These are phyloP conservation scores for Zygosaccharomyces lentus DNA, from an alignment of 805 yeast genomes.

Conservation along the genomic window DNA sequence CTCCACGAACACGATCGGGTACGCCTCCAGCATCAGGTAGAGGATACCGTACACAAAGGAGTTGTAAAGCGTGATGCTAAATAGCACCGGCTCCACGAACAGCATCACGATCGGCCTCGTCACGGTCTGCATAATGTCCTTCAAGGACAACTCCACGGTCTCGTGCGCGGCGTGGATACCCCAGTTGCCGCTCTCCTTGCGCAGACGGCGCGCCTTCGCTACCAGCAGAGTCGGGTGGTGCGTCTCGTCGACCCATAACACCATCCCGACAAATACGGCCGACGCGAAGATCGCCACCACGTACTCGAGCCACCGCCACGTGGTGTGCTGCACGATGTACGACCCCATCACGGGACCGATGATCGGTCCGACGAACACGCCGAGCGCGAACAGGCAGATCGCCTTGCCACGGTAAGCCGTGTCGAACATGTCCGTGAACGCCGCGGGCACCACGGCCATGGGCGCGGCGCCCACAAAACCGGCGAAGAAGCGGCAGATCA, in stretches of 20 bases:
- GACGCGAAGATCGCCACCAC: slow-evolving; percentile 59
- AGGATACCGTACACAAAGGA: slow-evolving; percentile 78
- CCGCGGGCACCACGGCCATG: slow-evolving; percentile 80
- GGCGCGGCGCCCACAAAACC: slow-evolving; percentile 85
- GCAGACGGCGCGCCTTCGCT: slow-evolving; percentile 56
- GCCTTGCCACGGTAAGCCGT: slow-evolving; percentile 70
- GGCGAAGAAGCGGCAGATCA: slow-evolving; percentile 74
- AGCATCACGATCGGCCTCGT: slow-evolving; percentile 68
- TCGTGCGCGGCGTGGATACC: slow-evolving; percentile 77
- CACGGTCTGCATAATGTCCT: slow-evolving; percentile 57
- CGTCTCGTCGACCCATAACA: slow-evolving; percentile 51
- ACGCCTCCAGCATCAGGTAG: slow-evolving; percentile 68
- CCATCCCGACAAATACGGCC: slow-evolving; percentile 38
- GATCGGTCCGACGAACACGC: slow-evolving; percentile 76
- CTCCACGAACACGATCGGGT: slow-evolving; percentile 62
- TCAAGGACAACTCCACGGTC: slow-evolving; percentile 49
- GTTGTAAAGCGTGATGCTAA: slow-evolving; percentile 64
- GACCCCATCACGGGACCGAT: slow-evolving; percentile 77
- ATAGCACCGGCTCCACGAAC: slow-evolving; percentile 63
- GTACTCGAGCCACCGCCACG: slow-evolving; percentile 84
- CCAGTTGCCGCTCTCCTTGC: slow-evolving; percentile 75
- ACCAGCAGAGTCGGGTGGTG: slow-evolving; percentile 66
- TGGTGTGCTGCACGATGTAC: slow-evolving; percentile 59
- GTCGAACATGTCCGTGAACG: slow-evolving; percentile 76
- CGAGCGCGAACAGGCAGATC: slow-evolving; percentile 62